These are phyloP conservation scores for Magnusiomyces tetraspermus DNA, from an alignment of 1,139 yeast genomes.

Conservation along the genomic window DNA sequence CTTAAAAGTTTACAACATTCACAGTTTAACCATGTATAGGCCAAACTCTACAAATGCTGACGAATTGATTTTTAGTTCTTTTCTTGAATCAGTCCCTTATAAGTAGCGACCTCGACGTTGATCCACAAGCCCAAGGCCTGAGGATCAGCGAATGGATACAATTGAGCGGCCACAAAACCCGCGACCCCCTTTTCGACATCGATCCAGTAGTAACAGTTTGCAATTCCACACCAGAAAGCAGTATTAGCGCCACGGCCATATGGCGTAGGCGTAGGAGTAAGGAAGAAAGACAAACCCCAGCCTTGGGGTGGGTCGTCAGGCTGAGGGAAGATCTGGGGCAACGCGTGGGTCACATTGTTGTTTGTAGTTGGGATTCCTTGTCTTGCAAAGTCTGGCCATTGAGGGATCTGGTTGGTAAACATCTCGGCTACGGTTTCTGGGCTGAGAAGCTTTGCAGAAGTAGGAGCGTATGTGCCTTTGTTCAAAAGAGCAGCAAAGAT, in stretches of 20 bases:
- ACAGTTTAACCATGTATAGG: too few species aligned
- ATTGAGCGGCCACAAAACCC: slow-evolving; percentile 39
- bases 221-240: slow-evolving; percentile 41
- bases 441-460: slow-evolving; percentile 31
- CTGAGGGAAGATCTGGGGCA: slow-evolving; percentile 20
- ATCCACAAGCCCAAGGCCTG: slow-evolving; percentile 15
- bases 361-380: slow-evolving; percentile 17
- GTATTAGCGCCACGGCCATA: slow-evolving; percentile 39
- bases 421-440: slow-evolving; percentile 19
- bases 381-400: slow-evolving; percentile 20
- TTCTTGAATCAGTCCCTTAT: slow-evolving; percentile 13
- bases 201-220: slow-evolving; percentile 41
- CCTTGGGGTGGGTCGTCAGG: slow-evolving; percentile 21
- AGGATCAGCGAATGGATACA: slow-evolving; percentile 30
- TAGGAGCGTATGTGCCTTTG: slow-evolving; percentile 30
- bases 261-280: slow-evolving; percentile 21
- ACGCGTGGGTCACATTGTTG: slow-evolving; percentile 16
- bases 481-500: slow-evolving; percentile 42
- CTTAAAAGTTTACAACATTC: too few species aligned
- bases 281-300: slow-evolving; percentile 21
- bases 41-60: too few species aligned
- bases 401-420: slow-evolving; percentile 22
- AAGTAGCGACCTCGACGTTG: slow-evolving; percentile 15
- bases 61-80: too few species aligned
- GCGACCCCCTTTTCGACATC: slow-evolving; percentile 38